Conservation (phyloP, 2,329 filamentous ascomycete species). For the Chaetomiaceae sp. region DNA sequence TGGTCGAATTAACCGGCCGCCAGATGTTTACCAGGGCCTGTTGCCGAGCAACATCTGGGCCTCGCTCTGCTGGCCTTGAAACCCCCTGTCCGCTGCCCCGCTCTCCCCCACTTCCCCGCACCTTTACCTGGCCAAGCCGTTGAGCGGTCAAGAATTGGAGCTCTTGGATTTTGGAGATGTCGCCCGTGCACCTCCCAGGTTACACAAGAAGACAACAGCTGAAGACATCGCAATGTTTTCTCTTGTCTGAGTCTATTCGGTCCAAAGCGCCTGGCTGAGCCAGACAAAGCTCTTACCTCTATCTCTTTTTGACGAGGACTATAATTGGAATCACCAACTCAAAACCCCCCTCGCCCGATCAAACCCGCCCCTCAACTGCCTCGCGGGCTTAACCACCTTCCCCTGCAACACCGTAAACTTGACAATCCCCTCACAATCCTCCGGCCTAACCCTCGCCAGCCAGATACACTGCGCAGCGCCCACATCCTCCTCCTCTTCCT, state of each 20-base stretch:
- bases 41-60: constrained; percentile 16
- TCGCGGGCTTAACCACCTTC: constrained; percentile 85
- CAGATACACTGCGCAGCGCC: constrained; percentile 87
- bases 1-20: constrained; percentile 6
- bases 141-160: constrained; percentile 2
- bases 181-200: no score
- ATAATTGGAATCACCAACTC: constrained; percentile 84
- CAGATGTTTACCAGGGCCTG: constrained; percentile 22
- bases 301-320: no score
- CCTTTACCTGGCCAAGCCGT: neutral
- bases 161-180: no score
- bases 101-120: constrained; percentile 13
- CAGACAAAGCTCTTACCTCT: neutral
- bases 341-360: constrained; percentile 74
- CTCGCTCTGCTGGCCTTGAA: neutral
- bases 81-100: neutral
- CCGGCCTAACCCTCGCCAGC: constrained; percentile 77
- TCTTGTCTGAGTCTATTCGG: no score
- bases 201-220: no score
- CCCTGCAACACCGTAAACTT: constrained; percentile 86
- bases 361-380: constrained; percentile 84
- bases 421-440: constrained; percentile 91
- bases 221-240: no score
- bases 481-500: constrained; percentile 38
- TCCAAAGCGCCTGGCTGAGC: neutral